Evolutionary conservation across 805 yeast genomes (phyloP), one percentile per base, ranked within the genome.

Genomic region (Candida fluviatilis): DNA sequence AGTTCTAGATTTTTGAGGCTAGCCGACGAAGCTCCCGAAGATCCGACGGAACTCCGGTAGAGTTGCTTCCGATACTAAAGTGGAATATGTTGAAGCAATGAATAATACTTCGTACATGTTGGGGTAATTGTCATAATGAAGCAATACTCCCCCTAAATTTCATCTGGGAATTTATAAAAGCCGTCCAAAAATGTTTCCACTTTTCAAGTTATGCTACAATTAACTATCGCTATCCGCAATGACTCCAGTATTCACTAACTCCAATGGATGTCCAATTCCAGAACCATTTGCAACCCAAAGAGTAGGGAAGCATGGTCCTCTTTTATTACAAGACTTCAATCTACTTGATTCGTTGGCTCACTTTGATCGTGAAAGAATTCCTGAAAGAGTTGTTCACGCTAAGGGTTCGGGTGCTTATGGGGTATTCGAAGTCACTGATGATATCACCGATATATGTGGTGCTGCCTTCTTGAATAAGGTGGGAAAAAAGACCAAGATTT

Each of bases 321-420:
- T 78, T 36, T 63, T 78, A 37, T 51, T 79, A 34, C 82, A 78
- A 56, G 85, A 79, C 57, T 64, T 67, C 54, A 76, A 78, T 58
- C 61, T 77, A 40, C 54, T 78, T 31, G 85, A 79, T 48, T 59
- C 71, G 34, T 54, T 79, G 23, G 70, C 82, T 14, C 82, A 76
- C 54, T 78, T 78, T 49, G 81, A 78, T 61, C 71, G 80, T 47
- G 84, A 79, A 57, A 69, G 83, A 42, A 69, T 78, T 37, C 83
- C 84, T 21, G 84, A 78, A 61, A 71, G 84, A 49, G 82, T 78
- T 29, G 84, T 78, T 29, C 84, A 78, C 52, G 83, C 83, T 37
- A 76, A 76, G 54, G 84, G 84, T 37, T 75, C 78, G 35, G 84
- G 83, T 43, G 81, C 80, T 31, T 73, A 67, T 50, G 80, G 82